Evolutionary conservation across 768 basidiomycete genomes (phyloP), one percentile per base, ranked within the genome.

Genomic region (Pholiota microspora): DNA sequence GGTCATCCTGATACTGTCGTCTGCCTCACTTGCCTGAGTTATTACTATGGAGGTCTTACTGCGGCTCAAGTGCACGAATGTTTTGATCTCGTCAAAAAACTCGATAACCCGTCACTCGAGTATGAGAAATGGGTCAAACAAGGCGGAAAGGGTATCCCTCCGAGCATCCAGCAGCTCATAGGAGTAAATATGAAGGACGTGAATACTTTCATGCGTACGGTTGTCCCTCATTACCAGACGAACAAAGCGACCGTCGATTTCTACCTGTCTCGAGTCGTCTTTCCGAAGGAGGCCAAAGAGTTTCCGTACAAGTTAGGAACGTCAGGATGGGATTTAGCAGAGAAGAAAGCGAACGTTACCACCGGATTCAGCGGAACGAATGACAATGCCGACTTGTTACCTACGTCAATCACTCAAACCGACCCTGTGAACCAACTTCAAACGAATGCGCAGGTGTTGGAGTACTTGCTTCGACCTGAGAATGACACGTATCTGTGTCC

Each of bases 321-420:
- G 10, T 78, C 76, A 1, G 73, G 73, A 0, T 83, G 81, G 82
- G 82, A 83, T 67, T 63, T 83, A 34, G 79, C 76, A 0, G 74
- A 76, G 48, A 54, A 51, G 2, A 77, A 69, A 44, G 27, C 25
- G 8, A 51, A 58, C 34, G 23, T 70, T 13, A 78, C 70, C 1
- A 81, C 80, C 0, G 80, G 79, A 3, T 83, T 83, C 57, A 82
- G 79, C 47, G 82, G 81, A 7, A 83, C 82, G 1, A 83, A 83
- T 46, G 82, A 83, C 54, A 72, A 73, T 25, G 68, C 65, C 12
- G 70, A 73, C 38, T 60, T 76, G 15, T 60, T 75, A 1, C 75
- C 75, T 0, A 67, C 62, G 0, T 71, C 72, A 3, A 72, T 74
- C 35, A 59, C 55, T 2, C 77, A 77, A 48, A 45, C 57, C 7